A percentile compares a stretch with the other conserved stretches of the same genome.
phyloP scores from a whole-genome alignment of 306 rosid genomes.

The Vigna angularis region DNA sequence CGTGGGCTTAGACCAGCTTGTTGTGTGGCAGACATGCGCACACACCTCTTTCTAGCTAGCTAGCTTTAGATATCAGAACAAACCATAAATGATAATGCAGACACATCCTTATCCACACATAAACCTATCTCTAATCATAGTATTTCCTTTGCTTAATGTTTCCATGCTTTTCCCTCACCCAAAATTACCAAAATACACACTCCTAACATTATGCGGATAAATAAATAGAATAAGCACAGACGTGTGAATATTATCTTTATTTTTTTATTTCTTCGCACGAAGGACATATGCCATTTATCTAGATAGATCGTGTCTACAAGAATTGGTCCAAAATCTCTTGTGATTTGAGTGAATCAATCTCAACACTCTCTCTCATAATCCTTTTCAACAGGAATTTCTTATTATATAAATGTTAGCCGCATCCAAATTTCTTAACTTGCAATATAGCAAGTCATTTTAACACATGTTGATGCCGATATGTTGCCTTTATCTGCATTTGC shows the following conservation, averaged over 20 bases:
- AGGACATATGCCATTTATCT: slow-evolving; percentile 34
- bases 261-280: not conserved
- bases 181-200: not conserved
- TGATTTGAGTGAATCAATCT: slow-evolving; percentile 17
- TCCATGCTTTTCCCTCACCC: not conserved
- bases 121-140: not conserved
- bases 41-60: slow-evolving; percentile 40
- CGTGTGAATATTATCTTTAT: not conserved
- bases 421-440: not conserved
- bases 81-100: slow-evolving; percentile 39
- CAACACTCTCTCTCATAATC: not conserved
- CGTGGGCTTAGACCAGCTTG: slow-evolving; percentile 59
- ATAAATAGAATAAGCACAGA: not conserved
- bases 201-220: not conserved
- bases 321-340: slow-evolving; percentile 31
- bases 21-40: slow-evolving; percentile 55
- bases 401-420: slow-evolving; percentile 20
- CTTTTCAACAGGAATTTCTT: not conserved
- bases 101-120: slow-evolving; percentile 51
- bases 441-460: not conserved
- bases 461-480: slow-evolving; percentile 45
- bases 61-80: slow-evolving; percentile 9
- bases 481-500: slow-evolving; percentile 88
- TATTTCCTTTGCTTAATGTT: not conserved
- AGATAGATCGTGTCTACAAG: not conserved